Evolutionary conservation across 1,284 basidiomycete species (phyloP), one percentile per base, ranked within the genome.

Genomic region (Leccinum subrobustum): DNA sequence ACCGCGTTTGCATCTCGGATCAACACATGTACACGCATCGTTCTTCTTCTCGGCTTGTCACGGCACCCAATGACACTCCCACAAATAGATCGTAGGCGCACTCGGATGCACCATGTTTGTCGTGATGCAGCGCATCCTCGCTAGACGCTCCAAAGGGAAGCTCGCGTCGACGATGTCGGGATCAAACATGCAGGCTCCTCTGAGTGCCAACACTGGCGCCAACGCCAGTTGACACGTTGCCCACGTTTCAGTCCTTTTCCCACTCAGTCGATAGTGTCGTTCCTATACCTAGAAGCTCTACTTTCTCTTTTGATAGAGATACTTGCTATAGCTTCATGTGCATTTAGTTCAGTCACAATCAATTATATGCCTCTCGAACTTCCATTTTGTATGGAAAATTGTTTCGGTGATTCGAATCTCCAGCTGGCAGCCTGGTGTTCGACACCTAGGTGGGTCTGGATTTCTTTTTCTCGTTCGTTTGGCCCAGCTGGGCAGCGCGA

Each of bases 61-160:
- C 23, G 23, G 23, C 20, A 9, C 44, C 44, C 44, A 48, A 48
- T 23, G 20, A 23, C 16, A 6, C 18, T 20, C 9, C 16, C 31
- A 7, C 23, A 20, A 9, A 27, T 27, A 71, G 73, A 57, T 70
- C 8, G 57, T 58, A n/a, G 68, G 25, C 3, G 56, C 59, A 3
- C 6, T 72, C 6, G 70, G 73, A 39, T 75, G 69, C n/a, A 1
- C 33, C 50, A 70, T 73, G 67, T 70, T 75, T 9, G 20, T 72
- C 35, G 3, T 66, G 56, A 74, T 75, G 72, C 69, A 56, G 3
- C 33, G 29, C 8, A 63, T 75, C 16, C 67, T 75, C 14, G 37
- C 56, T 16, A 60, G 42, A 51, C 69, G 69, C 20, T 57, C 56
- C 2, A 56, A 37, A 35, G 20, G 6, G 18, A 16, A 48, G 6